Evolutionary conservation across 2,329 filamentous ascomycete genomes (phyloP), one percentile per base, ranked within the genome.

Genomic region (Colletotrichum chlorophyti): DNA sequence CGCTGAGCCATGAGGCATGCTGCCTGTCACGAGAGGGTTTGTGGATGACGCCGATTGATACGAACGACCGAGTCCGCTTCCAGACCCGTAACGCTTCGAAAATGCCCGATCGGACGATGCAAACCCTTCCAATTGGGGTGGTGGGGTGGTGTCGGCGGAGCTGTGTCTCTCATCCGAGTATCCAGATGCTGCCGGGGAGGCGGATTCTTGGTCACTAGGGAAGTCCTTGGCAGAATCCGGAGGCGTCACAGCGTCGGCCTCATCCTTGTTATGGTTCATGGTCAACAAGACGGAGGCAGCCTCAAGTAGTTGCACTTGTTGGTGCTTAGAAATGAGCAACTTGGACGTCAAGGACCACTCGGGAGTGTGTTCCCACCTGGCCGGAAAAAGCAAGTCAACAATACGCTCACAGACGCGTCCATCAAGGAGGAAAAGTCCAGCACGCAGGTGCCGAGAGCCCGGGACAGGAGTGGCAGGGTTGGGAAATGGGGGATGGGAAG

Each of bases 291-390:
- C 95, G n/a, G 93, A 96, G 34, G 95, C 95, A 35, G 95, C 95
- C 77, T 99, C 95, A 60, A 99, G 85, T 60, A 99, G 84, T 75
- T 99, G 95, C 50, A 99, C 95, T 80, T 99, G 95, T 78, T 99
- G 95, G 76, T 99, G 95, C 83, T 99, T 99, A 68, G 94, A 98
- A 68, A 99, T 98, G 72, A 98, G 88, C 72, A 98, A 83, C 79
- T 98, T 98, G 67, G 95, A 98, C 53, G 95, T 99, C 73, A 90
- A 89, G 49, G 93, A 91, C 95, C 95, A 99, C 79, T 97, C 92
- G 66, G 95, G 94, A 74, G 96, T 96, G 78, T 99, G 95, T 80
- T 99, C 95, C 95, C 95, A 99, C 84, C 94, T 99, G 86, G 19
- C 41, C 43, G 34, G 35, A 77, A 80, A 72, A n/a, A n/a, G n/a